A percentile compares a stretch with the other conserved stretches of the same genome.
These are phyloP conservation scores for Fusarium decemcellulare DNA, from an alignment of 2,329 filamentous ascomycete species.

Conservation along the genomic window DNA sequence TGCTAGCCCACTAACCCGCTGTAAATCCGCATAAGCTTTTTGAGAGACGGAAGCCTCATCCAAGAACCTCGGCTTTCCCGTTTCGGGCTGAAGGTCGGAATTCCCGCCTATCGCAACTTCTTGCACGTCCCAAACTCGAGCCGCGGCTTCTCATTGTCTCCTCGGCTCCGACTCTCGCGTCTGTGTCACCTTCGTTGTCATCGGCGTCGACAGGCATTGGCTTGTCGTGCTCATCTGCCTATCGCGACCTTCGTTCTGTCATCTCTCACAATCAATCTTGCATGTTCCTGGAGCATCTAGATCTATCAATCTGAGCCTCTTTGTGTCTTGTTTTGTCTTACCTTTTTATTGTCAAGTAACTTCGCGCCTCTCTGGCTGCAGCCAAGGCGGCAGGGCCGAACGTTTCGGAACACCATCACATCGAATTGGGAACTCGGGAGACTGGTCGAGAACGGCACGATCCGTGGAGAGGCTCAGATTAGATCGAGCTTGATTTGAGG, in stretches of 20 bases:
- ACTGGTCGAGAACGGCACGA: conserved; percentile 18
- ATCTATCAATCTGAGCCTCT: conserved; percentile 17
- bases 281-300: conserved; percentile 16
- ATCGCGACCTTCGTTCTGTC: conserved; percentile 1
- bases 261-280: conserved; percentile 10
- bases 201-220: not conserved
- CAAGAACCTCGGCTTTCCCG: conserved; percentile 42
- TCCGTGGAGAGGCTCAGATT: too few relatives aligned
- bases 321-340: conserved; percentile 10
- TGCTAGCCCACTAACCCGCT: conserved; percentile 1
- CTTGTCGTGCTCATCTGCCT: not conserved
- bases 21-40: conserved; percentile 14
- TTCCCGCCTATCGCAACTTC: conserved; percentile 18
- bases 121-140: conserved; percentile 1
- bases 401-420: conserved; percentile 1
- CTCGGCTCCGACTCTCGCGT: not conserved
- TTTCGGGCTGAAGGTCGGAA: conserved; percentile 35
- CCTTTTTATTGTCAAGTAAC: conserved; percentile 6
- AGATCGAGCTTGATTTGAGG: not conserved
- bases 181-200: not conserved
- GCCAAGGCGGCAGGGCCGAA: conserved; percentile 24
- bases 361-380: conserved; percentile 25
- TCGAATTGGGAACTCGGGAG: conserved; percentile 4
- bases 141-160: not conserved
- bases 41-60: not conserved